Evolutionary conservation across 495 filamentous ascomycete genomes (phyloP).

Genomic region (Trichoderma orchidacearum): DNA sequence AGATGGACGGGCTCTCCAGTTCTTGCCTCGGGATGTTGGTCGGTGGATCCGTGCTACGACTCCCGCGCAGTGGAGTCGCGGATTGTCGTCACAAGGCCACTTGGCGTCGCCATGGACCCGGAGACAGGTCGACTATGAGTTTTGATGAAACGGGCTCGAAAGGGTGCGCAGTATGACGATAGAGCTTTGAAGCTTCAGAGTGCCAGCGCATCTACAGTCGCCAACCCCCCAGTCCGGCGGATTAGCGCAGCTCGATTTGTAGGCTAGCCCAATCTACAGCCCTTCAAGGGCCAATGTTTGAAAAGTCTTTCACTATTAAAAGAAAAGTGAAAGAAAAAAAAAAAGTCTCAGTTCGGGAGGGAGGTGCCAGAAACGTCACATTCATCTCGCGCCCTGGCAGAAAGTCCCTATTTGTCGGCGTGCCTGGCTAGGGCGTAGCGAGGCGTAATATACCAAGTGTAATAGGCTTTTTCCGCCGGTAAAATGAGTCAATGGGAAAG

Average conservation of each 20-base stretch:
- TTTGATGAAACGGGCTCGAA: too few species aligned
- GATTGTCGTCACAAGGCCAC: neutral
- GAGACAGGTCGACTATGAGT: too few species aligned
- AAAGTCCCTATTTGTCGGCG: neutral
- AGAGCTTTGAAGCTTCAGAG: too few species aligned
- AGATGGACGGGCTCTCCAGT: neutral
- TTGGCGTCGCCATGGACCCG: neutral
- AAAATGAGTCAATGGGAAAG: neutral
- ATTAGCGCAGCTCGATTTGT: too few species aligned
- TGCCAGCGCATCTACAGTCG: too few species aligned
- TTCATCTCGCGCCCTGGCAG: neutral
- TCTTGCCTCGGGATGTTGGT: neutral
- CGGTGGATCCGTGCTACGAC: neutral
- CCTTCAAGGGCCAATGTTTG: too few species aligned
- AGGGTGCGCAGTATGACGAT: too few species aligned
- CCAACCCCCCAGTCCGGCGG: too few species aligned
- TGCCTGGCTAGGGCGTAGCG: neutral
- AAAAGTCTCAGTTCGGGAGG: neutral
- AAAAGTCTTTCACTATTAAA: too few species aligned
- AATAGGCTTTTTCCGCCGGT: neutral
- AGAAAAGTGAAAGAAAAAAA: neutral
- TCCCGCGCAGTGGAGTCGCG: neutral
- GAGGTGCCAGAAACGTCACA: neutral
- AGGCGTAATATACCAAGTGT: neutral
- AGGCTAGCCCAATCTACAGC: too few species aligned